Conservation (phyloP, 1,139 yeast genomes). For the Hyphopichia wangnamkhiaoensis region DNA sequence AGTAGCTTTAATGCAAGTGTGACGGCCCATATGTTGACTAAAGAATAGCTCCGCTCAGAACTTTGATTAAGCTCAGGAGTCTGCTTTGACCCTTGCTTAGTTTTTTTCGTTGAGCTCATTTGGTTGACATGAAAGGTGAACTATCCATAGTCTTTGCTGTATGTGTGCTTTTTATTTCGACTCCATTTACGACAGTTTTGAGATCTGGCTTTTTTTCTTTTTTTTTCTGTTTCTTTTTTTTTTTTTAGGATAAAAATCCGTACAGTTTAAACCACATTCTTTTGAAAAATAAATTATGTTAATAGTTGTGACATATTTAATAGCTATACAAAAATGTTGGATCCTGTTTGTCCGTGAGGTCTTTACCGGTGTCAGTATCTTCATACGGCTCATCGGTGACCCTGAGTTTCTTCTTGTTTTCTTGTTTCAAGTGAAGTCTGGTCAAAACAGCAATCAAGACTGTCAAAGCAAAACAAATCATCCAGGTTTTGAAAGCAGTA, state of each 20-base stretch:
- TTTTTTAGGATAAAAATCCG: no score
- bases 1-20: constrained; percentile 39
- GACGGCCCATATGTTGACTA: constrained; percentile 42
- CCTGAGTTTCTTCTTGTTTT: constrained; percentile 8
- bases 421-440: constrained; percentile 7
- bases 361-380: no score
- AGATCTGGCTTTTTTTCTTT: no score
- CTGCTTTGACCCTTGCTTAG: constrained; percentile 1
- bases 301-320: no score
- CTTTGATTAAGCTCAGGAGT: neutral
- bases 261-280: no score
- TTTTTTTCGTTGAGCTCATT: neutral
- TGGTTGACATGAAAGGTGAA: neutral
- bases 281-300: no score
- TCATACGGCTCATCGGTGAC: no score
- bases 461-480: constrained; percentile 9
- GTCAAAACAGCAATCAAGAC: constrained; percentile 7
- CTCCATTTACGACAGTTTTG: no score
- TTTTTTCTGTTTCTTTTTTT: no score
- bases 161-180: neutral
- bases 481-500: constrained; percentile 11
- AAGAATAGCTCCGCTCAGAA: constrained; percentile 21
- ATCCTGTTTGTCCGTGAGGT: no score
- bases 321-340: no score
- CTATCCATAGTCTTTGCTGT: no score